Evolutionary conservation across 192 early-diverging fungal species (phyloP), one percentile per base, ranked within the genome.

Genomic region (Dispira parvispora): DNA sequence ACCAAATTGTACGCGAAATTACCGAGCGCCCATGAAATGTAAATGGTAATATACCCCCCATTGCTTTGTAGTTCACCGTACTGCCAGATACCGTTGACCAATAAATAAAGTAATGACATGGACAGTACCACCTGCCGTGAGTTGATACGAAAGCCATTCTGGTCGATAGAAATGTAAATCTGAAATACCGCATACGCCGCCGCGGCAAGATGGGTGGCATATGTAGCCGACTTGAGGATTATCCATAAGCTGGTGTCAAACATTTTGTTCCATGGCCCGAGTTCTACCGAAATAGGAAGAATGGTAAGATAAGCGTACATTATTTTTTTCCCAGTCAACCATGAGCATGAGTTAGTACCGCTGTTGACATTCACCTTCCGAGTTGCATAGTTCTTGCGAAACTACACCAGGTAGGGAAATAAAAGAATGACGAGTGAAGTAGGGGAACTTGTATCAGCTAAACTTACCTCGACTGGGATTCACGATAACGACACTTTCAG

Each of bases 31-130:
- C 57, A 60, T 27, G 57, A 60, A 11, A 43, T 14, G 57, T 60
- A 60, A 14, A 60, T 60, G 57, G 21, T 27, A 60, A 60, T 43
- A 13, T 42, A 60, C 14, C 38, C 26, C 57, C 2, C 38, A 21
- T 60, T 60, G 14, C 14, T 14, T 8, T 60, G 57, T 43, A 60
- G 27, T 9, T 60, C 57, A 18, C 57, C 57, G 16, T 60, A 60
- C 32, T 60, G 57, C 38, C 32, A 27, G 42, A 60, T 60, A 4
- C 57, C 57, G 13, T 60, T 60, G 27, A 60, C 57, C 14, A 43
- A 9, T 5, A 60, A 27, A 27, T 60, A 60, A 8, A 42, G 43
- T 11, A 60, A 21, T 43, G 57, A 27, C 2, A 42, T 27, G 9
- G 21, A 21, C 4, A 60, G 18, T 13, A 60, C 32, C 8, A 43